Evolutionary conservation across 352 stramenopile species (phyloP).

Genomic region (Globisporangium abappressorium): DNA sequence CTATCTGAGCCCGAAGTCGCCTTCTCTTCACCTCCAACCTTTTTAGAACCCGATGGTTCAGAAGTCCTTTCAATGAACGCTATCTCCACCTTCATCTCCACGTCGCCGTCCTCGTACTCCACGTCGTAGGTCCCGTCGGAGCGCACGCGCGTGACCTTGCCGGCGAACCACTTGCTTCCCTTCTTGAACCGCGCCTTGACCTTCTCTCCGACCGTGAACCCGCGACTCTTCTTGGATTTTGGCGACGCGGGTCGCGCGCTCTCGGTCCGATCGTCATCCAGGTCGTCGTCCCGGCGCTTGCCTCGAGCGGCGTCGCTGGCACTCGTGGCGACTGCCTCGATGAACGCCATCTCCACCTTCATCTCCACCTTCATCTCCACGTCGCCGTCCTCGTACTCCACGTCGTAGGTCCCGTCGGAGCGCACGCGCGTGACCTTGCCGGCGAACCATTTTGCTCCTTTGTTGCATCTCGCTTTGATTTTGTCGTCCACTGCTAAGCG

Average conservation of each 20-base stretch:
- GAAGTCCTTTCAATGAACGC: constrained; percentile 15
- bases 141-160: constrained; percentile 53
- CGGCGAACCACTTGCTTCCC: constrained; percentile 51
- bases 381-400: constrained; percentile 65
- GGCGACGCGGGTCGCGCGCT: too few species aligned
- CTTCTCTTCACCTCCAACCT: not conserved
- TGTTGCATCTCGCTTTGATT: constrained; percentile 37
- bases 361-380: constrained; percentile 34
- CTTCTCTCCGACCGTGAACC: constrained; percentile 15
- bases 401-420: constrained; percentile 63
- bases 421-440: constrained; percentile 58
- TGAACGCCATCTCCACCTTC: constrained; percentile 27
- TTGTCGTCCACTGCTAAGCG: constrained; percentile 18
- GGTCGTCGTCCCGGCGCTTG: too few species aligned
- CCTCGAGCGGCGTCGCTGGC: too few species aligned
- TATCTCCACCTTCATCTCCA: constrained; percentile 33
- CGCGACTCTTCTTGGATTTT: too few species aligned
- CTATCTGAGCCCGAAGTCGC: not conserved
- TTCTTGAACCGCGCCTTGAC: constrained; percentile 39
- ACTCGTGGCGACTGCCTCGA: constrained; percentile 13
- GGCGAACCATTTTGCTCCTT: constrained; percentile 47
- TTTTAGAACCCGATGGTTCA: not conserved
- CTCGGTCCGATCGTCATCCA: too few species aligned
- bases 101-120: constrained; percentile 60
- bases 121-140: constrained; percentile 69